Base-by-base conservation (phyloP, 2,329 filamentous ascomycete species). In the Penicillium sp. region DNA sequence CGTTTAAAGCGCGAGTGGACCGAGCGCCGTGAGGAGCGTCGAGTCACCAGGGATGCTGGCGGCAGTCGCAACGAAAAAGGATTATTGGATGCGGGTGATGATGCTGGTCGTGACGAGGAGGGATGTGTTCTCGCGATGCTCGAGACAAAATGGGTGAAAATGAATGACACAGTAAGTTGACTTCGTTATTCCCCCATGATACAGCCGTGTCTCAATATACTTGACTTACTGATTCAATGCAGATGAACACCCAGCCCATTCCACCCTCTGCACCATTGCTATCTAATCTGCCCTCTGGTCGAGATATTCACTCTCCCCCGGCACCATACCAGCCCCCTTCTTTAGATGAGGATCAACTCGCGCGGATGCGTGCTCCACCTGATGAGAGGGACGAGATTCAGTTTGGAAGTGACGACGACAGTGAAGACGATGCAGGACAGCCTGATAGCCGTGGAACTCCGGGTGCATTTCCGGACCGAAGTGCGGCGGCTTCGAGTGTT, bases 21-120 rank as follows among this genome's bases (percentile, higher is more conserved):
- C 24, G 92, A 94, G 73, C 87, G 86, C 70, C 82, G 87, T 34
- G 92, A 96, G 68, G 91, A 96, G 66, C 84, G 84, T 44, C 88
- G 85, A 63, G 82, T 96, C 26, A 90, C 93, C 64, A 91, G 85
- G 69, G 88, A 73, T 55, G 69, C 73, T 5, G 71, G 44, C 76
- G 70, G 59, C 40, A 73, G 63, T 38, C 61, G 68, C 39, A 60
- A 62, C 18, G 64, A 66, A 34, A 70, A 68, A 46, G 69, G 68
- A 4, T 67, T 69, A 40, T 60, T 76, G 22, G 69, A 72, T 32
- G 64, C 72, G 26, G 92, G 92, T 0, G 79, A 87, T 44, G 92
- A 97, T 74, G 93, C 88, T 0, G 93, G 94, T 1, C 87, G 84
- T 65, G 76, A 90, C 18, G 94, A 97, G 72, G 94, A 99, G 75